A percentile compares a stretch with the other conserved stretches of the same genome.
phyloP scores from a whole-genome alignment of 2,329 filamentous ascomycete genomes.

The Thielaviopsis ethacetica region DNA sequence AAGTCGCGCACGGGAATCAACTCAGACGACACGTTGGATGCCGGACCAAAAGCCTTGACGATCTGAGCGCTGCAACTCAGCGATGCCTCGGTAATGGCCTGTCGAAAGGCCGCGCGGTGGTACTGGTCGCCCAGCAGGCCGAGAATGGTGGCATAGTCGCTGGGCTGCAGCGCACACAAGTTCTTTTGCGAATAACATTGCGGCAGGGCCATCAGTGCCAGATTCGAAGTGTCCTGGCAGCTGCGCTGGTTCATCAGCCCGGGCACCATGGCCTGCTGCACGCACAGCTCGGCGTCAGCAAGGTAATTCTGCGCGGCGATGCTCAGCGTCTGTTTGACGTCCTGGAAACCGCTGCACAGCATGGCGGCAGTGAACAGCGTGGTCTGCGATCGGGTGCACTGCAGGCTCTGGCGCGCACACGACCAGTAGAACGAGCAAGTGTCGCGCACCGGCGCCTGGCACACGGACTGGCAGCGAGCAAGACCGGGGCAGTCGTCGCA shows the following conservation, averaged over 20 bases:
- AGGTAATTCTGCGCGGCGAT: neutral
- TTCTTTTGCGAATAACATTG: slow-evolving; percentile 3
- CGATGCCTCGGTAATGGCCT: neutral
- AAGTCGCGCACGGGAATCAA: neutral
- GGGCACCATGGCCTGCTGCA: slow-evolving; percentile 1
- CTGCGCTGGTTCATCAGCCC: neutral
- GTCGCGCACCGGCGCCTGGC: neutral
- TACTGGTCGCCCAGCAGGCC: slow-evolving; percentile 5
- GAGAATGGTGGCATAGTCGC: slow-evolving; percentile 6
- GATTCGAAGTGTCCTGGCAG: neutral
- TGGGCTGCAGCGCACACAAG: slow-evolving; percentile 4
- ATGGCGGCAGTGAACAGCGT: slow-evolving; percentile 1
- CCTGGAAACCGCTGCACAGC: slow-evolving; percentile 5
- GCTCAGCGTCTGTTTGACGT: slow-evolving; percentile 1
- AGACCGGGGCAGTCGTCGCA: slow-evolving; percentile 8
- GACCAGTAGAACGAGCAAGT: slow-evolving; percentile 9
- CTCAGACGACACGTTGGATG: neutral
- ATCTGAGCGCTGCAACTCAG: neutral
- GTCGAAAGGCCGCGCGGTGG: slow-evolving; percentile 4
- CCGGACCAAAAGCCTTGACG: neutral
- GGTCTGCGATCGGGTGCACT: neutral
- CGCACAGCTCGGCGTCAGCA: slow-evolving; percentile 2
- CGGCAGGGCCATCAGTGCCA: neutral
- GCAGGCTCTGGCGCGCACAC: slow-evolving; percentile 3
- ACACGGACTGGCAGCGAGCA: slow-evolving; percentile 6